Evolutionary conservation across 2,329 filamentous ascomycete genomes (phyloP).

Genomic region (Penicillium sp.): DNA sequence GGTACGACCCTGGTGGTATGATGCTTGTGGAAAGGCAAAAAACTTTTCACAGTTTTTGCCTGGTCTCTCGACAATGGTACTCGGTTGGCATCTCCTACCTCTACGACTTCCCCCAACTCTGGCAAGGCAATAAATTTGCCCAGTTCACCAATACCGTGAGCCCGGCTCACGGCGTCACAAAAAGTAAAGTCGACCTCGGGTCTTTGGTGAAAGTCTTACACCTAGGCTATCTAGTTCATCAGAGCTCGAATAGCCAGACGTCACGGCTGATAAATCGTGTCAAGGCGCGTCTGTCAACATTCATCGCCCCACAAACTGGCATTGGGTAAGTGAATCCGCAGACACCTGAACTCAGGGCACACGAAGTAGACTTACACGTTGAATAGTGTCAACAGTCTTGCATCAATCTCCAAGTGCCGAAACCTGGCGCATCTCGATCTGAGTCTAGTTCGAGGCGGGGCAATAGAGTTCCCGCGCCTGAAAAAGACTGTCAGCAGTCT

Average conservation of each 20-base stretch:
- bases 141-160: constrained; percentile 60
- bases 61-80: constrained; percentile 62
- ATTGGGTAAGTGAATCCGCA: constrained; percentile 52
- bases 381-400: constrained; percentile 6
- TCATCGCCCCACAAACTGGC: constrained; percentile 60
- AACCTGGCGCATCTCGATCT: constrained; percentile 1
- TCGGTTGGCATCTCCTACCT: constrained; percentile 54
- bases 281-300: constrained; percentile 56
- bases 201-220: constrained; percentile 58
- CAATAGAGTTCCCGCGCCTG: neutral
- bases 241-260: constrained; percentile 61
- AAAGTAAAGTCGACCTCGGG: constrained; percentile 50
- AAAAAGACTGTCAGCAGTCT: constrained; percentile 5
- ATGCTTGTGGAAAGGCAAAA: constrained; percentile 42
- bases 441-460: neutral
- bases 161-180: constrained; percentile 50
- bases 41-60: constrained; percentile 56
- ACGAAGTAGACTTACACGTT: neutral
- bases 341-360: neutral
- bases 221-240: constrained; percentile 60
- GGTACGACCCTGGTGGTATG: neutral
- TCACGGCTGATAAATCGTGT: constrained; percentile 60
- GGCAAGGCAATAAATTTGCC: constrained; percentile 55
- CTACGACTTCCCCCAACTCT: constrained; percentile 57
- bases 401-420: constrained; percentile 5